These are phyloP conservation scores for Saturnispora saitoi DNA, from an alignment of 805 yeast genomes.

Conservation along the genomic window DNA sequence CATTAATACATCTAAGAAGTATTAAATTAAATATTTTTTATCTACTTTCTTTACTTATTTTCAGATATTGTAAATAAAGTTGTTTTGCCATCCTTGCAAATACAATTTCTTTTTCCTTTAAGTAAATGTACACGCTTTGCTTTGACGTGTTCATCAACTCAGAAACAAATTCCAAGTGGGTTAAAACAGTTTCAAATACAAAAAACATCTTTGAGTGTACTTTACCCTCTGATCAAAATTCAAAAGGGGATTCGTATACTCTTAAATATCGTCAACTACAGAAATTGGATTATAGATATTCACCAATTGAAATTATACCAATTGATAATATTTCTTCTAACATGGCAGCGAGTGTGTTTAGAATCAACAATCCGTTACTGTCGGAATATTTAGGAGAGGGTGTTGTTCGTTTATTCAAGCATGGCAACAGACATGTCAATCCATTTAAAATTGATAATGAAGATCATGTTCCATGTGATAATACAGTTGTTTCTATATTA, in stretches of 20 bases:
- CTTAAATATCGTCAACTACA: neutral
- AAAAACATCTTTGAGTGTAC: neutral
- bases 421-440: constrained; percentile 30
- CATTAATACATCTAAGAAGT: too few species aligned
- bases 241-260: neutral
- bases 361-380: constrained; percentile 35
- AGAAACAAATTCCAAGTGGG: constrained; percentile 1
- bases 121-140: constrained; percentile 2
- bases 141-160: constrained; percentile 1
- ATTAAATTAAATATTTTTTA: too few species aligned
- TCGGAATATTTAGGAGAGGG: constrained; percentile 70
- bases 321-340: constrained; percentile 17
- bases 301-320: constrained; percentile 27
- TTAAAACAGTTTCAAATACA: neutral
- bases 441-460: constrained; percentile 14
- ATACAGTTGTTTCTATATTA: constrained; percentile 66
- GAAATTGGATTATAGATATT: constrained; percentile 28
- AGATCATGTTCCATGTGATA: constrained; percentile 35
- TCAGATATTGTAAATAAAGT: too few species aligned
- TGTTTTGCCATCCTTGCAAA: neutral
- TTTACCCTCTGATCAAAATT: neutral
- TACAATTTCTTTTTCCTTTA: neutral
- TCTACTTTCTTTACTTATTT: too few species aligned
- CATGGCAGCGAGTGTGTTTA: constrained; percentile 2
- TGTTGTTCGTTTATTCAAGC: constrained; percentile 56